Percentiles rank a stretch among this genome's conserved stretches.
These are phyloP conservation scores for Tulasnella calospora DNA, from an alignment of 768 basidiomycete species.

Conservation along the genomic window DNA sequence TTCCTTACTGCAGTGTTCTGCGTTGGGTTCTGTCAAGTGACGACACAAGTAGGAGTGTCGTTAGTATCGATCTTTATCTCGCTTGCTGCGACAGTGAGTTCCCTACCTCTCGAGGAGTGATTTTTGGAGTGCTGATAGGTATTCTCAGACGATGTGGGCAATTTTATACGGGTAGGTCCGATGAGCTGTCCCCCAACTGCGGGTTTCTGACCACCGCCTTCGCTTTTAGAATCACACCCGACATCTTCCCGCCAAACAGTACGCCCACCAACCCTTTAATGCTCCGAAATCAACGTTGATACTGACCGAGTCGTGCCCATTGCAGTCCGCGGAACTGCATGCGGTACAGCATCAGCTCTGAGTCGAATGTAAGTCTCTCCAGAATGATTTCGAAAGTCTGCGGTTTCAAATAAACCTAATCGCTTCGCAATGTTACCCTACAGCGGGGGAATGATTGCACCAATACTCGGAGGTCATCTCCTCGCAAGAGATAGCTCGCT, in stretches of 20 bases:
- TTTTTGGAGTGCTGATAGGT: conserved; percentile 36
- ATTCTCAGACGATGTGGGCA: conserved; percentile 64
- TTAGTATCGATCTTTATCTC: conserved; percentile 71
- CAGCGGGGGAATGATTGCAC: conserved; percentile 87
- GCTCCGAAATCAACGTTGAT: not conserved
- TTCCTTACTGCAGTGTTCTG: conserved; percentile 73
- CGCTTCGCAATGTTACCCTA: not conserved
- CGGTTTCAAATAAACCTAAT: conserved; percentile 7
- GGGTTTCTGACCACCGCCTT: not conserved
- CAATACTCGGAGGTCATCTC: conserved; percentile 68
- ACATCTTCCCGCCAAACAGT: conserved; percentile 62
- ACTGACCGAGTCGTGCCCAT: not conserved
- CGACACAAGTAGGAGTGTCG: conserved; percentile 54
- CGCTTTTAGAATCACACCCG: conserved; percentile 24
- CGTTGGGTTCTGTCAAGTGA: conserved; percentile 58
- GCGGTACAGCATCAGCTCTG: conserved; percentile 80
- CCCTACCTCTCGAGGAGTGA: conserved; percentile 29
- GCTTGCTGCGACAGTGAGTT: conserved; percentile 54
- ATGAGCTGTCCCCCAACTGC: not conserved
- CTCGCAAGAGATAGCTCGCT: conserved; percentile 62
- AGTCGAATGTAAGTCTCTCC: conserved; percentile 61
- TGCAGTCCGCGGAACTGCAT: conserved; percentile 77
- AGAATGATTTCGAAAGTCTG: not conserved
- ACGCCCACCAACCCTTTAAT: conserved; percentile 23
- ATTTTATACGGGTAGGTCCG: conserved; percentile 64